A percentile compares a stretch with the other conserved stretches of the same genome.
These are phyloP conservation scores for Lithospermum erythrorhizon DNA, from an alignment of 257 asterid genomes.

Conservation along the genomic window DNA sequence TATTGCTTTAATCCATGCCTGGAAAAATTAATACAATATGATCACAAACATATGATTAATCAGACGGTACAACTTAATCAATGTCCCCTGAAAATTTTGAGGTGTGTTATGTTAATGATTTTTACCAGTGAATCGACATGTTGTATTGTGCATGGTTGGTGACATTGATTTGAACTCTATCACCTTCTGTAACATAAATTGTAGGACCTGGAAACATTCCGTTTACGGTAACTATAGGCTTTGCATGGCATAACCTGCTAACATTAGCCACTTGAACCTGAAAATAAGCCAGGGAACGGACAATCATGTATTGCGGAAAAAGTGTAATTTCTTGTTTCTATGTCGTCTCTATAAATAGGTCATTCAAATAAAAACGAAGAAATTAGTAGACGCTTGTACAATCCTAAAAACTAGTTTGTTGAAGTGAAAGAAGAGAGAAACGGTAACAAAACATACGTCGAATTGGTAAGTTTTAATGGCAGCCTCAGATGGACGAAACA, in stretches of 20 bases:
- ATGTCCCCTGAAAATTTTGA: too few relatives aligned
- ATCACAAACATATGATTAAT: too few relatives aligned
- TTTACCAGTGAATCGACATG: constrained; percentile 62
- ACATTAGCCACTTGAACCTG: constrained; percentile 55
- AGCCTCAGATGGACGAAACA: constrained; percentile 22
- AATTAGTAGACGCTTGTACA: too few relatives aligned
- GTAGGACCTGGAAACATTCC: constrained; percentile 43
- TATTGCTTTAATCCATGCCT: constrained; percentile 69
- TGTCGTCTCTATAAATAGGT: background rate
- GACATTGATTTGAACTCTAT: constrained; percentile 43
- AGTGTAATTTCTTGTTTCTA: too few relatives aligned
- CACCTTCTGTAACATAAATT: constrained; percentile 40
- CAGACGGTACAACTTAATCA: too few relatives aligned
- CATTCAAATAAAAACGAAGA: background rate
- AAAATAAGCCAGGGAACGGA: background rate
- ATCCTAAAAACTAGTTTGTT: too few relatives aligned
- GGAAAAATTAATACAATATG: background rate
- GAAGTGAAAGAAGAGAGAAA: too few relatives aligned
- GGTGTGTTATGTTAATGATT: too few relatives aligned
- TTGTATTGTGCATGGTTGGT: constrained; percentile 54
- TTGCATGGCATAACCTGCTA: constrained; percentile 56
- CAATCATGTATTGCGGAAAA: too few relatives aligned
- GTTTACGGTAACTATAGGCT: constrained; percentile 53
- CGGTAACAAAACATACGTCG: constrained; percentile 42
- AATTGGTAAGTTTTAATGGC: constrained; percentile 46